phyloP scores from a whole-genome alignment of 179 eudicot species.

The Spergularia azorica region DNA sequence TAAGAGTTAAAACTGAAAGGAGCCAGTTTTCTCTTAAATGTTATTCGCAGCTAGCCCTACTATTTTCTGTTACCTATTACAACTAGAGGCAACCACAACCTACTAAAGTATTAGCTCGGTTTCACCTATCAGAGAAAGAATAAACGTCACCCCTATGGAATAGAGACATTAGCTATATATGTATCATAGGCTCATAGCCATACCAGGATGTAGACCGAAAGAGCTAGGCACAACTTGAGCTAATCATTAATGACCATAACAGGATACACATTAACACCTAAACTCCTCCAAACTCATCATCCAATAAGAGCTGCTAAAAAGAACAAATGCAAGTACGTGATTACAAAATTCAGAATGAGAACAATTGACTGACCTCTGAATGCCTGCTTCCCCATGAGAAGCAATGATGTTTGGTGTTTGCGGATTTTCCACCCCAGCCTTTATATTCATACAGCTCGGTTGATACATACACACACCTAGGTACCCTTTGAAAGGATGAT shows the following conservation, averaged over 20 bases:
- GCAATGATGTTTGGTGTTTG: slow-evolving; percentile 68
- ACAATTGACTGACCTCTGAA: slow-evolving; percentile 63
- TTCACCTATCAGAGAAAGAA: no score
- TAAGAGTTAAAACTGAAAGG: no score
- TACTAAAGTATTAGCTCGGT: no score
- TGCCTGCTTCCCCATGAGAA: slow-evolving; percentile 92
- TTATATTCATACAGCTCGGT: slow-evolving; percentile 79
- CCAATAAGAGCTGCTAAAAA: slow-evolving; percentile 1
- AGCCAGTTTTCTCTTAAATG: no score
- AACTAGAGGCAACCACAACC: no score
- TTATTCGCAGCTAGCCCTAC: no score
- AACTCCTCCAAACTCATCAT: background rate
- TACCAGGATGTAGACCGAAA: no score
- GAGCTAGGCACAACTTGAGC: no score
- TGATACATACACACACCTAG: slow-evolving; percentile 89
- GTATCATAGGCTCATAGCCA: no score
- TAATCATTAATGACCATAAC: background rate
- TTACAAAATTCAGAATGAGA: background rate
- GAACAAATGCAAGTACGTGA: background rate
- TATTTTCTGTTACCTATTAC: no score
- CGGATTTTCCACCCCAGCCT: slow-evolving; percentile 78
- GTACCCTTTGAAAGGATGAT: slow-evolving; percentile 80
- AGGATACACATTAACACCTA: background rate
- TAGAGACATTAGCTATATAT: no score
- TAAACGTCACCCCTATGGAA: no score